Percentiles rank a stretch among this genome's conserved stretches.
These are phyloP conservation scores for Verticillium nonalfalfae DNA, from an alignment of 2,329 filamentous ascomycete genomes.

Conservation along the genomic window DNA sequence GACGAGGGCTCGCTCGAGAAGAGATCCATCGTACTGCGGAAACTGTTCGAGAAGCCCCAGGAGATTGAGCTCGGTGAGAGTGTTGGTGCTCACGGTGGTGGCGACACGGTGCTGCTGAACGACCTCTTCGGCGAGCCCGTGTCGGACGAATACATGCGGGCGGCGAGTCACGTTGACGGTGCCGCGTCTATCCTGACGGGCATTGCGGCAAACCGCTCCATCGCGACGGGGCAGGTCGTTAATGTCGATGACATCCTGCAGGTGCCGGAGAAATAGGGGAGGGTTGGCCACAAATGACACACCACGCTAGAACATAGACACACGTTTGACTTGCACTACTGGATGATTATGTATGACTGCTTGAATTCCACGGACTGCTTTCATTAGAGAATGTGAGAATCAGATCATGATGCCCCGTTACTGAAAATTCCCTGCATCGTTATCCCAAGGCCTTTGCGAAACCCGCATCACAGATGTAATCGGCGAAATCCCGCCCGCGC, in stretches of 20 bases:
- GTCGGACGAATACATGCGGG: constrained; percentile 45
- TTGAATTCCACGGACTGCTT: no score
- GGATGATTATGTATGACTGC: no score
- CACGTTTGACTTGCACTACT: not conserved
- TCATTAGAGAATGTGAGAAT: no score
- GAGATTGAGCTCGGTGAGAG: constrained; percentile 47
- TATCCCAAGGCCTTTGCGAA: no score
- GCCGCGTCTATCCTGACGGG: constrained; percentile 53
- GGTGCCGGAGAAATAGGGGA: constrained; percentile 16
- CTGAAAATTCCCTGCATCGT: no score
- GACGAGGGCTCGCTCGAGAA: constrained; percentile 46
- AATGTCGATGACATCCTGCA: constrained; percentile 44
- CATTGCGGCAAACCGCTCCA: constrained; percentile 52
- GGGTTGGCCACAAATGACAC: not conserved
- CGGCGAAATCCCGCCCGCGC: no score
- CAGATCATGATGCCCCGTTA: no score
- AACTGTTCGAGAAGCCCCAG: constrained; percentile 48
- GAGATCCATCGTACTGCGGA: constrained; percentile 41
- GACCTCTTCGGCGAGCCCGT: constrained; percentile 50
- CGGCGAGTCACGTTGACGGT: constrained; percentile 53
- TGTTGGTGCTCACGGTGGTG: constrained; percentile 53
- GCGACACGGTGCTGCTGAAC: constrained; percentile 48
- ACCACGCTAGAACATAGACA: not conserved
- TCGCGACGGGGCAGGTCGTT: constrained; percentile 49
- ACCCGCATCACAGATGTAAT: no score